Base-by-base conservation (phyloP, 1,284 basidiomycete species). In the Moesziomyces parantarcticus region DNA sequence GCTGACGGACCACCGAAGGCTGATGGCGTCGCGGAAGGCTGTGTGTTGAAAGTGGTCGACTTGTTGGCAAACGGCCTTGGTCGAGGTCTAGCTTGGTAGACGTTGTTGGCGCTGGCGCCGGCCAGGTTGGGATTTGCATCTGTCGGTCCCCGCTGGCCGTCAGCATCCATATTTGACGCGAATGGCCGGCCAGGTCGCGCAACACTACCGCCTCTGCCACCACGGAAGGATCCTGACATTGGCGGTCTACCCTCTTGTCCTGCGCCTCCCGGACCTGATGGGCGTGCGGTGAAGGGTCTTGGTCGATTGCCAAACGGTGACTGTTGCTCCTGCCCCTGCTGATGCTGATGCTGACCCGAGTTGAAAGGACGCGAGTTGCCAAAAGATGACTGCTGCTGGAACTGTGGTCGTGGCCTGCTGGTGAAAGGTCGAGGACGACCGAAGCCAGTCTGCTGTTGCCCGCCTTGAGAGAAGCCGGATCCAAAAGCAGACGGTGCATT, bases 1-100 rank as follows among this genome's bases (percentile, higher is more conserved):
- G 20, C 36, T 10, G 50, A 29, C 3, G 20, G 41, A 26, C 23
- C 18, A 18, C 14, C 51, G 14, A 50, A 42, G 16, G 47, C 40
- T 2, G 46, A 41, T n/a, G 50, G 20, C 11, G 55, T 23, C 6
- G 55, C 8, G 13, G 50, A 3, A 20, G 47, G 45, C 32, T 48
- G 47, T 23, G 44, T 55, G 34, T 58, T 68, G 65, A 68, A 68
- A 0, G 65, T 68, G 23, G 60, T 63, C 9, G 60, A 69, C 34
- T 59, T 63, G 39, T 64, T 63, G n/a, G 60, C 56, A 34, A 69
- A 69, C 21, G 60, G 60, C 18, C 57, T 46, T 34, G 66, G 66
- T 23, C 66, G 53, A 22, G 61, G 56, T 50, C 66, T 59, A 36
- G 65, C n/a, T 7, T 50, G 45, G 20, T 54, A 39, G 7, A 43